Evolutionary conservation across 2,329 filamentous ascomycete species (phyloP), one percentile per base, ranked within the genome.

Genomic region (Pseudocercospora cruenta): DNA sequence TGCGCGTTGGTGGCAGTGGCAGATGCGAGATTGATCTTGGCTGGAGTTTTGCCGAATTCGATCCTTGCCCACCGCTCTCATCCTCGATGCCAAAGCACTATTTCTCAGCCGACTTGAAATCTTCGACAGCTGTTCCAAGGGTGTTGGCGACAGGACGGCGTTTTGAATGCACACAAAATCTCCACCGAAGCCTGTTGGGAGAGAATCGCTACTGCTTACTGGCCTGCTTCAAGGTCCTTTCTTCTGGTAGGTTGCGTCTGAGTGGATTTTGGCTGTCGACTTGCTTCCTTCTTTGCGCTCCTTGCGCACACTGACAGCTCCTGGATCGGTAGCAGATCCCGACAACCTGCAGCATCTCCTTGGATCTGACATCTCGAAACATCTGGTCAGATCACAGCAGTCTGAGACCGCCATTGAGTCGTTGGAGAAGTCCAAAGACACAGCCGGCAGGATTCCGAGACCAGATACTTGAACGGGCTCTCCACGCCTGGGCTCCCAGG

Each of bases 401-500:
- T 66, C 64, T 57, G 64, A 66, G 55, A 66, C 63, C 19, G 60
- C 57, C 14, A 66, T 66, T n/a, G 63, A 53, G 53, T 64, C 47
- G 22, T 67, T 67, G 21, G 62, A 55, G 47, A 51, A 51, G 26
- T 67, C 43, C 47, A 54, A 45, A 5, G 61, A 60, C 4, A 63
- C 61, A 10, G 65, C 65, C 24, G 65, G 65, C 12, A 67, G 53
- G 24, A 67, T 64, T 8, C 65, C 65, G 21, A 67, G 51, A 24
- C 65, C 65, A 22, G 65, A 58, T 5, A 67, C 61, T 58, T 67
- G 65, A 26, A 67, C 65, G 19, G 65, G 61, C 28, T 67, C 61
- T 28, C 55, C 58, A 39, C 49, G 22, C 61, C 57, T 61, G 14
- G 65, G 53, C 22, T 62, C 45, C 61, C 58, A 64, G 21, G 61